Conservation (phyloP, 208 protist genomes). For the Acanthamoeba divionensis region DNA sequence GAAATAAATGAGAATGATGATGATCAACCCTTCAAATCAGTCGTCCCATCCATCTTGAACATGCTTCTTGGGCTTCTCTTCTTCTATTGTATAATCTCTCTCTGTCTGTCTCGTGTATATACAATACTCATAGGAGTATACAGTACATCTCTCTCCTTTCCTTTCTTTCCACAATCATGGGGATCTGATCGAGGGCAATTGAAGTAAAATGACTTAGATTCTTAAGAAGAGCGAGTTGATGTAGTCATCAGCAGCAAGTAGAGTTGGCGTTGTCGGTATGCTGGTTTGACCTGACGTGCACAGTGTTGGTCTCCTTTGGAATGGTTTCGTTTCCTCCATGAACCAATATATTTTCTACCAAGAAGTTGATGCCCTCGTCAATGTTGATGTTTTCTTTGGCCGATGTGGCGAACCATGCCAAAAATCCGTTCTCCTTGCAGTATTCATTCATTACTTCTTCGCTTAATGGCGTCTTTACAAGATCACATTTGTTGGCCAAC, state of each 20-base stretch:
- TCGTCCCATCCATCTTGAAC: no score
- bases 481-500: conserved; percentile 74
- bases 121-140: conserved; percentile 52
- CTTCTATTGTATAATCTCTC: no score
- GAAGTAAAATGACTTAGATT: no score
- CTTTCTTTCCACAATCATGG: neutral
- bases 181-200: no score
- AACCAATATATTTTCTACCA: conserved; percentile 20
- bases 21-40: no score
- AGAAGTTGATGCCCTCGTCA: conserved; percentile 53
- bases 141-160: neutral
- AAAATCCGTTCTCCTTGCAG: conserved; percentile 73
- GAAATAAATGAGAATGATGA: no score
- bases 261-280: neutral
- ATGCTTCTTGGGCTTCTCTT: no score
- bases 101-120: neutral
- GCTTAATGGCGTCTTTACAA: neutral
- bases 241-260: neutral
- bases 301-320: neutral
- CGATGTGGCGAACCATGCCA: conserved; percentile 76
- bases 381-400: conserved; percentile 81
- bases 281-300: neutral
- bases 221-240: neutral
- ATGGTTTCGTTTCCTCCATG: conserved; percentile 29
- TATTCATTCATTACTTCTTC: conserved; percentile 72